Base-by-base conservation (phyloP, 345 rosid species). In the Camelina laxa region DNA sequence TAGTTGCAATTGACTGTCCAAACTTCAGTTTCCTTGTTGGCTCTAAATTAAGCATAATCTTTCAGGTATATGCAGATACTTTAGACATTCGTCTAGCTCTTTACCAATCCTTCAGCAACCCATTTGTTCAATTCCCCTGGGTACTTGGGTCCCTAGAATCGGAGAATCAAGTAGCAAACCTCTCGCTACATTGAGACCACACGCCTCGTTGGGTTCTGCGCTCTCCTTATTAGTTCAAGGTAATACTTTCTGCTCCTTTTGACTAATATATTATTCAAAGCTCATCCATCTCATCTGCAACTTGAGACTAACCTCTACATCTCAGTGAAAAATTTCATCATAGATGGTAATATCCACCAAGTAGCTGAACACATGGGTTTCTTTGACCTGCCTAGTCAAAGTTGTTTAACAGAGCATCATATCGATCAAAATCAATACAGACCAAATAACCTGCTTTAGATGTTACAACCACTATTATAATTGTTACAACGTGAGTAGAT, bases 31-130 rank as follows among this genome's bases (percentile, higher is more conserved):
- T 41, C 54, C 16, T 7, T 60, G 47, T 70, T 55, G 60, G 41
- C 27, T 42, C 80, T 77, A 71, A 78, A 39, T 42, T 30, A 60
- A 68, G 41, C 69, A 47, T 79, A 78, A 42, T 72, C 30, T 80
- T 82, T 42, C 91, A 96, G 99, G 96, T 79, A 82, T 96, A 75
- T 96, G 98, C 83, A 88, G 99, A 82, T 86, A 92, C 67, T 96
- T 96, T 73, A 89, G 87, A 75, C 86, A 96, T 80, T 89, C 89
- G 78, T 84, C 97, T 58, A 81, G 91, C 84, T 86, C 94, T 14
- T 79, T 95, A 83, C 98, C 99, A 13, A 77, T 95, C 81, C 96
- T 95, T 78, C 92, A 92, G 80, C 97, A 84, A 47, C 93, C 97
- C 36, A 77, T 95, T 67, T 85, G 83, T 85, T 83, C 94, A 75